Percentiles rank a stretch among this genome's conserved stretches.
phyloP scores from a whole-genome alignment of 2,329 filamentous ascomycete species.

The Elsinoe fawcettii region DNA sequence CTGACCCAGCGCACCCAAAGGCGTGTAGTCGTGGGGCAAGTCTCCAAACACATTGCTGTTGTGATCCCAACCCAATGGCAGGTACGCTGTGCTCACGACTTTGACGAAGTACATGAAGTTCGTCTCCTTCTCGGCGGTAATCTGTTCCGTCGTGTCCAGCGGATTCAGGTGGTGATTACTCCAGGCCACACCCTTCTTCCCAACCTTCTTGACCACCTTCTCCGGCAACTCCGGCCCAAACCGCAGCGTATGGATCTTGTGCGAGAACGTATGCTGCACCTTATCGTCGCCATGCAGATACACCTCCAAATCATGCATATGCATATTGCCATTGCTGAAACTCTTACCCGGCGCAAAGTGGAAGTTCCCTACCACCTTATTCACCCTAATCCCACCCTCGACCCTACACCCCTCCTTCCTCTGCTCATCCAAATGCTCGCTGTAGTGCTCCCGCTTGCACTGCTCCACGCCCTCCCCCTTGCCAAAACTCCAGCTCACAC shows the following conservation, averaged over 20 bases:
- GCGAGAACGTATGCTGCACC: slow-evolving; percentile 75
- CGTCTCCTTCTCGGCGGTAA: slow-evolving; percentile 71
- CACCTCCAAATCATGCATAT: slow-evolving; percentile 94
- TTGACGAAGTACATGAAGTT: slow-evolving; percentile 99
- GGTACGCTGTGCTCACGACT: slow-evolving; percentile 91
- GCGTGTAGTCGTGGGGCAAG: slow-evolving; percentile 42
- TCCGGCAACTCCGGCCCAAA: slow-evolving; percentile 90
- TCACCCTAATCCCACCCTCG: slow-evolving; percentile 84
- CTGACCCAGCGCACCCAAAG: slow-evolving; percentile 61
- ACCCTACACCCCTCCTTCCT: slow-evolving; percentile 89
- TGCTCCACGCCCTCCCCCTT: slow-evolving; percentile 89
- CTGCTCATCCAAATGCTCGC: slow-evolving; percentile 78
- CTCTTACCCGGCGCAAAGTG: slow-evolving; percentile 93
- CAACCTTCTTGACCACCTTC: slow-evolving; percentile 57
- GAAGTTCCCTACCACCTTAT: slow-evolving; percentile 98
- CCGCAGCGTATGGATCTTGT: slow-evolving; percentile 78
- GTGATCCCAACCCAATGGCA: slow-evolving; percentile 82
- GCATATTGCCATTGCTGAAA: slow-evolving; percentile 94
- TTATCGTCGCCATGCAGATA: slow-evolving; percentile 70
- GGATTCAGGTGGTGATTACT: slow-evolving; percentile 89
- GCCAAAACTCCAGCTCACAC: slow-evolving; percentile 87
- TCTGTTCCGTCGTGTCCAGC: slow-evolving; percentile 70
- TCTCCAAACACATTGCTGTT: slow-evolving; percentile 32
- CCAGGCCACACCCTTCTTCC: slow-evolving; percentile 54
- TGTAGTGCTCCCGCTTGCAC: slow-evolving; percentile 90